Base-by-base conservation (phyloP, 192 early-diverging fungal species). In the Lunasporangiospora selenospora region DNA sequence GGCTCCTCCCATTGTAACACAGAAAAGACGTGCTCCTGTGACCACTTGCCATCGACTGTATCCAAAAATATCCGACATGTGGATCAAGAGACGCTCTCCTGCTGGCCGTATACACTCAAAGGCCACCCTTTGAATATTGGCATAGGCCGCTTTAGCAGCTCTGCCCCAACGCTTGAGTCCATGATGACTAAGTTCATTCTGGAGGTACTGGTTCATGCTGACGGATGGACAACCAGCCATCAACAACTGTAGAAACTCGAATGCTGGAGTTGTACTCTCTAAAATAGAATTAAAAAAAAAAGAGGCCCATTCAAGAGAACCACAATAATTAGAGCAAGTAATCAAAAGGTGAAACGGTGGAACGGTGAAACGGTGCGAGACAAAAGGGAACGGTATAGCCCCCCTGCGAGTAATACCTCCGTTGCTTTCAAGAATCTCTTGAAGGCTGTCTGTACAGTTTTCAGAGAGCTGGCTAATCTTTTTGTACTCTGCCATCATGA, bases 81-180 rank as follows among this genome's bases (percentile, higher is more conserved):
- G 58, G 16, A 70, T 31, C 41, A 70, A 16, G 2, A 70, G 44
- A 9, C 66, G 42, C 52, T 70, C 66, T 21, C 66, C 60, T 6
- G 66, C 66, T 15, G 66, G 66, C 12, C 54, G 12, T 3, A 70
- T 18, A 33, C 66, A 70, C n/a, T 70, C 66, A 37, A 70, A 70
- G 6, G 66, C 66, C 13, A 70, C 58, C 27, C 44, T 37, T n/a
- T 59, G 57, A 8, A 70, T 54, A 24, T 55, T 70, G 27, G 24
- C 33, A 19, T 70, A 55, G 2, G 66, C 66, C 0, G 58, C 58
- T 16, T 43, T 70, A 30, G 21, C 58, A n/a, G 57, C 54, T 7
- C 55, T 61, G 3, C 61, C 48, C 66, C 66, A 70, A 2, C 66
- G 66, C 31, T 46, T 60, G 15, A 70, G 29, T 2, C 58, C 66